Evolutionary conservation across 306 rosid species (phyloP).

Genomic region (Vigna nakashimae): DNA sequence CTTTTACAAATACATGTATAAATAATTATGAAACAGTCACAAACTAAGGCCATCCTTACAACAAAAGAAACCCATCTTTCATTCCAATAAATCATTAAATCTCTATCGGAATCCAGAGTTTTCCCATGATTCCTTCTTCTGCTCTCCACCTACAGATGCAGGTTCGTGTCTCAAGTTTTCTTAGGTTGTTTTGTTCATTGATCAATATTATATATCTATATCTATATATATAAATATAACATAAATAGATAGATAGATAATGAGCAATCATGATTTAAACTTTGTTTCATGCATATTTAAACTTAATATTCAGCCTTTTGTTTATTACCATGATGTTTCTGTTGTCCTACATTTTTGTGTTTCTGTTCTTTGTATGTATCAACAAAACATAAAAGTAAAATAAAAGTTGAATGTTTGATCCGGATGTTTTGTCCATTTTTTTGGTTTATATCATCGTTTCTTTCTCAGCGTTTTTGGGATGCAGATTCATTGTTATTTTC

Average conservation of each 20-base stretch:
- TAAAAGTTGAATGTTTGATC: conserved; percentile 38
- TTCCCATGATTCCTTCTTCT: conserved; percentile 29
- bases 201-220: not conserved
- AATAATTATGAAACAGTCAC: conserved; percentile 24
- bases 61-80: conserved; percentile 14
- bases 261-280: not conserved
- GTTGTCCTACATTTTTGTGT: not conserved
- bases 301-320: not conserved
- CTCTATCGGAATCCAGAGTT: conserved; percentile 35
- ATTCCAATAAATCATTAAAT: conserved; percentile 11
- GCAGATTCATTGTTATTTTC: not conserved
- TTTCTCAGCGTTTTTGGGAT: not conserved
- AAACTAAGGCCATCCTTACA: not conserved
- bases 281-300: conserved; percentile 9
- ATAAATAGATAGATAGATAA: not conserved
- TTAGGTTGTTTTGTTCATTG: not conserved
- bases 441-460: conserved; percentile 3
- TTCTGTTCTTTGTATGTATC: not conserved
- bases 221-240: not conserved
- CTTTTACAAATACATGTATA: not conserved
- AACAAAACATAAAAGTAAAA: not conserved
- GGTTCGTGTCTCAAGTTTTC: conserved; percentile 43
- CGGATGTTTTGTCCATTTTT: conserved; percentile 41
- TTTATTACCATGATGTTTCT: conserved; percentile 16
- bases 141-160: conserved; percentile 34